A percentile compares a stretch with the other conserved stretches of the same genome.
Conservation (phyloP, 306 rosid genomes). For the Crotalaria pallida region DNA sequence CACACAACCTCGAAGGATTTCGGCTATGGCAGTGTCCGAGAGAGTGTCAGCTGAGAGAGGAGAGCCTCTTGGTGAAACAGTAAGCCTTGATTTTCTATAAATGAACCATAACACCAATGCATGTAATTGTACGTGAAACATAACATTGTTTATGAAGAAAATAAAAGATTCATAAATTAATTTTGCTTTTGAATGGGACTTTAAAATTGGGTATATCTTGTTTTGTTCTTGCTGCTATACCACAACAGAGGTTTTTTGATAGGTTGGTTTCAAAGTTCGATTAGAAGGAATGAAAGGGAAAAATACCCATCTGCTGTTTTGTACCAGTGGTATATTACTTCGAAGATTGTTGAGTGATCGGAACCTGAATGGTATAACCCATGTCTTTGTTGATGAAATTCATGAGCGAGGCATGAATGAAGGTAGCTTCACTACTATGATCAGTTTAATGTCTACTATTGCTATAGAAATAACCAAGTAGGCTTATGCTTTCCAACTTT, state of each 20-base stretch:
- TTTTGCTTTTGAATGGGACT: conserved; percentile 24
- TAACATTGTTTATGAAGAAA: conserved; percentile 15
- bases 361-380: conserved; percentile 83
- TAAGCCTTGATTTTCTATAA: conserved; percentile 39
- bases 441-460: conserved; percentile 1
- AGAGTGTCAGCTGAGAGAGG: conserved; percentile 96
- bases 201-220: conserved; percentile 37
- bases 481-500: conserved; percentile 25
- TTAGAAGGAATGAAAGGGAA: conserved; percentile 94
- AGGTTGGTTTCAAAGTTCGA: conserved; percentile 99
- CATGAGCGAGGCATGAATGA: conserved; percentile 99
- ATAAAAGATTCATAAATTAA: conserved; percentile 10
- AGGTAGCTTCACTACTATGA: conserved; percentile 44
- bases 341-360: conserved; percentile 90
- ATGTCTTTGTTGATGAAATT: conserved; percentile 97
- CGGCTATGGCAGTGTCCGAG: conserved; percentile 96
- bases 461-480: conserved; percentile 15
- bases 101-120: background rate
- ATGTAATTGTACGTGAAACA: conserved; percentile 7
- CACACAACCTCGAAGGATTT: conserved; percentile 96
- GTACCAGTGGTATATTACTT: conserved; percentile 96
- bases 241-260: conserved; percentile 72
- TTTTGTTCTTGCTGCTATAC: conserved; percentile 58
- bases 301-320: conserved; percentile 87
- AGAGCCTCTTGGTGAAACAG: conserved; percentile 91